phyloP scores from a whole-genome alignment of 768 basidiomycete genomes.

The Royoungia palumana region DNA sequence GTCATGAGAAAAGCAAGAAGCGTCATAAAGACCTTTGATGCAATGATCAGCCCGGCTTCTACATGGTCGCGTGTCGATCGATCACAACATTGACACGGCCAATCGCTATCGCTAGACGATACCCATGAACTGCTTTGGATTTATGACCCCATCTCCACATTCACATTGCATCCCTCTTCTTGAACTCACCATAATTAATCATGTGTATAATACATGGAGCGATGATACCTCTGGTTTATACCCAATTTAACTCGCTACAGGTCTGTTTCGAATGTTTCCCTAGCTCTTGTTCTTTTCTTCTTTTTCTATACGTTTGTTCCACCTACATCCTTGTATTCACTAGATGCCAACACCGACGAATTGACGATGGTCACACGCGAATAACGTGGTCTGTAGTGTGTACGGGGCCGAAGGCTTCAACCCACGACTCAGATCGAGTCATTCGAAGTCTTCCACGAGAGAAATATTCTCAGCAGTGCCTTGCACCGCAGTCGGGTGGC shows the following conservation, averaged over 20 bases:
- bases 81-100: slow-evolving; percentile 11
- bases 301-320: neutral
- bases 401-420: neutral
- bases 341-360: slow-evolving; percentile 6
- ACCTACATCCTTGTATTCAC: slow-evolving; percentile 9
- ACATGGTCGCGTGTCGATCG: slow-evolving; percentile 20
- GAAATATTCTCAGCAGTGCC: too few species aligned
- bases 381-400: neutral
- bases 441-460: neutral
- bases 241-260: slow-evolving; percentile 8
- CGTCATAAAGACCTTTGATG: slow-evolving; percentile 23
- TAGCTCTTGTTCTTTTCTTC: neutral
- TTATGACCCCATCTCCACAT: slow-evolving; percentile 8
- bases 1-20: slow-evolving; percentile 33
- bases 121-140: slow-evolving; percentile 1
- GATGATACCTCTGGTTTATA: slow-evolving; percentile 24
- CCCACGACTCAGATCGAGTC: neutral
- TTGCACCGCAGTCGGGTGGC: slow-evolving; percentile 3
- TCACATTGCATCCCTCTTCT: slow-evolving; percentile 8
- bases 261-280: slow-evolving; percentile 8
- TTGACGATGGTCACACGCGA: neutral
- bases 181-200: neutral
- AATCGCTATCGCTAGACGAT: slow-evolving; percentile 1
- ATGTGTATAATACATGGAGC: slow-evolving; percentile 7
- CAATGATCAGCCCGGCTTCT: slow-evolving; percentile 12